Evolutionary conservation across 495 filamentous ascomycete species (phyloP), one percentile per base, ranked within the genome.

Genomic region (Jackrogersella multiformis): DNA sequence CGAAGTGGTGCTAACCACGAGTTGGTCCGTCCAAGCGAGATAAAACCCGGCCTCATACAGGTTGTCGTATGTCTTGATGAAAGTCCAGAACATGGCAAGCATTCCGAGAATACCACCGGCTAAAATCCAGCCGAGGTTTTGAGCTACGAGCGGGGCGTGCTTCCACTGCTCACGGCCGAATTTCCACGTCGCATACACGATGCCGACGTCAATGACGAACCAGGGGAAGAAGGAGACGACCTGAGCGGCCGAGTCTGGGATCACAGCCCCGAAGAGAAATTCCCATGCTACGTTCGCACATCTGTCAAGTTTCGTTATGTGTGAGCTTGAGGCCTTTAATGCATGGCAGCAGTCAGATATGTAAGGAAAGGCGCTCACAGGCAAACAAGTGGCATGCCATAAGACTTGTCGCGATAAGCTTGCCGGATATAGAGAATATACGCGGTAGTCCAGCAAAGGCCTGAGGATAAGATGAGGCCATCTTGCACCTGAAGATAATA

Each of bases 371-470:
- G 30, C 30, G 18, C 48, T 15, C 34, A 52, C 48, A 52, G 48
- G 48, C 26, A 52, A 32, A 52, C 48, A 18, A 52, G 24, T 30
- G 48, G 48, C 48, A 52, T 52, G 15, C 48, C 48, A 13, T 52
- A 52, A 10, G 48, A 52, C 28, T 52, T 52, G 23, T 52, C 48
- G n/a, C 48, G 48, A 16, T 52, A 52, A n/a, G 48, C 48, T 35
- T 52, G 48, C 15, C 26, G 26, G 13, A 52, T 35, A 15, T 52
- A 52, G 4, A 53, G 49, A 12, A 53, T 53, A 13, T 53, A 36
- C 3, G 30, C 32, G 2, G 20, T 53, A 9, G 49, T 53, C 49
- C 49, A 53, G 16, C 15, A 23, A 36, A 36, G 30, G 8, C 32
- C 32, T 5, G 32, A 53, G 30, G 15, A 26, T 21, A 53, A 12